Evolutionary conservation across 768 basidiomycete species (phyloP).

Genomic region (Boletus reticuloceps): DNA sequence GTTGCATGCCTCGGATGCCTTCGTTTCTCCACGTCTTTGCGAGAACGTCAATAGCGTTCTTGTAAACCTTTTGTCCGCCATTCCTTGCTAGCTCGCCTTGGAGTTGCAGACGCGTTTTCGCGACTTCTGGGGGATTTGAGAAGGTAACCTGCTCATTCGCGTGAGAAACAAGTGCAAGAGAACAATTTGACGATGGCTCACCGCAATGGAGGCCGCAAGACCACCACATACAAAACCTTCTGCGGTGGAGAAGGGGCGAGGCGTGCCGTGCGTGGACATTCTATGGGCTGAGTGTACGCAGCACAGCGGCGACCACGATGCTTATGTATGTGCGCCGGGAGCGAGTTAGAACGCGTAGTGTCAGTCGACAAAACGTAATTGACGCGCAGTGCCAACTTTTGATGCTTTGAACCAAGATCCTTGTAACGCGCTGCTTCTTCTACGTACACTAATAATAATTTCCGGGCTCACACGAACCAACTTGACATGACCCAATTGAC

Average conservation of each 20-base stretch:
- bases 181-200: conserved; percentile 30
- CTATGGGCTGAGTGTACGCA: background rate
- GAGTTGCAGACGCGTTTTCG: conserved; percentile 93
- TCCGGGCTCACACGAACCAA: no score
- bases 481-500: background rate
- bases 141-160: conserved; percentile 60
- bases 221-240: conserved; percentile 91
- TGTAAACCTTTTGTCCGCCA: conserved; percentile 76
- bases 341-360: background rate
- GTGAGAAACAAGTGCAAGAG: conserved; percentile 6
- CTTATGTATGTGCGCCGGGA: background rate
- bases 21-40: conserved; percentile 87
- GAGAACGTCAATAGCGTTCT: conserved; percentile 83
- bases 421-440: no score
- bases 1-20: conserved; percentile 87
- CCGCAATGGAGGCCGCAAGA: conserved; percentile 88
- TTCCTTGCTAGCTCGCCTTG: conserved; percentile 90
- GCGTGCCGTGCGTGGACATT: conserved; percentile 15
- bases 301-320: background rate
- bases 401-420: no score
- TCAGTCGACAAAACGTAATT: no score
- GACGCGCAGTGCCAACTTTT: no score
- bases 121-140: conserved; percentile 71
- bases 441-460: no score
- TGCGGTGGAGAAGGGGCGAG: conserved; percentile 52